Conservation (phyloP, 2,329 filamentous ascomycete genomes). For the Cadophora gregata region DNA sequence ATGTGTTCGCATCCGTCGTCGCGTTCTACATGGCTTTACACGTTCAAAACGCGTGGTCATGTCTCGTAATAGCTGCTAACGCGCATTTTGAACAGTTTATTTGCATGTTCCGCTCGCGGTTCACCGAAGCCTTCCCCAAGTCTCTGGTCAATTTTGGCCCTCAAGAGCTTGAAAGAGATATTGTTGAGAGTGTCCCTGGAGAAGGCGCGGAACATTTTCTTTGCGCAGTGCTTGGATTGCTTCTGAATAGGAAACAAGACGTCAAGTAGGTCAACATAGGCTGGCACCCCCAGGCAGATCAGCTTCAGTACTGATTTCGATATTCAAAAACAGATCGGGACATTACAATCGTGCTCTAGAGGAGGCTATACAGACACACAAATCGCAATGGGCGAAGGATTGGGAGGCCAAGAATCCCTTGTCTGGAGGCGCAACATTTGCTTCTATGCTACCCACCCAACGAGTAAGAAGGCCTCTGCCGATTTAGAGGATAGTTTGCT, state of each 20-base stretch:
- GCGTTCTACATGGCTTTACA: conserved; percentile 48
- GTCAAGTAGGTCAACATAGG: conserved; percentile 76
- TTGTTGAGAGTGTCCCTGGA: conserved; percentile 78
- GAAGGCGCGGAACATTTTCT: conserved; percentile 87
- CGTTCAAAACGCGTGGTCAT: conserved; percentile 59
- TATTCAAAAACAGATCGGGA: conserved; percentile 67
- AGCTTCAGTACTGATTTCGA: conserved; percentile 33
- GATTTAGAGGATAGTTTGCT: not conserved
- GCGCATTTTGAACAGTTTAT: conserved; percentile 73
- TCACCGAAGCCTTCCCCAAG: conserved; percentile 86
- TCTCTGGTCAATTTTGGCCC: conserved; percentile 89
- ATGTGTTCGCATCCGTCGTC: conserved; percentile 56
- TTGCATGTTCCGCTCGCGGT: conserved; percentile 96
- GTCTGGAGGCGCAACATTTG: conserved; percentile 79
- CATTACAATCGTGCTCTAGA: conserved; percentile 94
- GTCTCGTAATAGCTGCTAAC: conserved; percentile 41
- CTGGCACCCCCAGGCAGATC: not conserved
- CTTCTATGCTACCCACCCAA: conserved; percentile 79
- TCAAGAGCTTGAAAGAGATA: conserved; percentile 90
- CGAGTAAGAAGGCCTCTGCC: conserved; percentile 61
- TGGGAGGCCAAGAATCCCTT: conserved; percentile 89
- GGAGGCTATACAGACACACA: conserved; percentile 86
- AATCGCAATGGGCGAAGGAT: conserved; percentile 82
- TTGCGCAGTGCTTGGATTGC: conserved; percentile 84
- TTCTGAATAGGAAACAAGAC: conserved; percentile 97